Evolutionary conservation across 2,329 filamentous ascomycete genomes (phyloP), one percentile per base, ranked within the genome.

Genomic region (Diplodia intermedia): DNA sequence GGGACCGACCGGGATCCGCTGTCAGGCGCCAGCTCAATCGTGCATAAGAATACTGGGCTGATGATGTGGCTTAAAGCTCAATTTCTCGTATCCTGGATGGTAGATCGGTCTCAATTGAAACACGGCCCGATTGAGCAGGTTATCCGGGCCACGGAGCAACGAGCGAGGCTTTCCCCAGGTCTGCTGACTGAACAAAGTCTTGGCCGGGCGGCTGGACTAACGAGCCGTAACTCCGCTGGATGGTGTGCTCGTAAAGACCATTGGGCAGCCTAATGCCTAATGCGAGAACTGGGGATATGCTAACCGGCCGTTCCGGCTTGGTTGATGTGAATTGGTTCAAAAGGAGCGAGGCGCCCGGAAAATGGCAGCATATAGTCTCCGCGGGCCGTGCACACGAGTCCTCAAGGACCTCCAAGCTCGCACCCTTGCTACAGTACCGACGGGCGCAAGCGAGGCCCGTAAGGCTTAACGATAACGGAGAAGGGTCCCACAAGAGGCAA

Each of bases 31-130:
- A 60, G 55, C 55, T 26, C 20, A 36, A 43, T 23, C n/a, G 31
- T 29, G 31, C 47, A 18, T 36, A 61, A 62, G 57, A 62, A 50
- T 50, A 62, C 57, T 62, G 43, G 60, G 47, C n/a, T 52, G 47
- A 52, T 63, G 60, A 63, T 5, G 29, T 63, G 60, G 60, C 60
- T 52, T n/a, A 38, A 38, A 52, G 43, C 15, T 12, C 38, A 15
- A 29, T 11, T 63, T 23, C 60, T 63, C 31, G 18, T 52, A 36
- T 63, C 60, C 60, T 63, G 60, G 60, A 29, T 33, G 15, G 12
- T 15, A 20, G 57, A 23, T 29, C 38, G 31, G 54, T 23, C 31
- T 29, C 36, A 18, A 47, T 36, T 33, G 40, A 49, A 23, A 15
- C n/a, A 14, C 8, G 14, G 23, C n/a, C 56, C 23, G 18, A 63